phyloP scores from a whole-genome alignment of 116 monocot species.

The Cymodocea nodosa region DNA sequence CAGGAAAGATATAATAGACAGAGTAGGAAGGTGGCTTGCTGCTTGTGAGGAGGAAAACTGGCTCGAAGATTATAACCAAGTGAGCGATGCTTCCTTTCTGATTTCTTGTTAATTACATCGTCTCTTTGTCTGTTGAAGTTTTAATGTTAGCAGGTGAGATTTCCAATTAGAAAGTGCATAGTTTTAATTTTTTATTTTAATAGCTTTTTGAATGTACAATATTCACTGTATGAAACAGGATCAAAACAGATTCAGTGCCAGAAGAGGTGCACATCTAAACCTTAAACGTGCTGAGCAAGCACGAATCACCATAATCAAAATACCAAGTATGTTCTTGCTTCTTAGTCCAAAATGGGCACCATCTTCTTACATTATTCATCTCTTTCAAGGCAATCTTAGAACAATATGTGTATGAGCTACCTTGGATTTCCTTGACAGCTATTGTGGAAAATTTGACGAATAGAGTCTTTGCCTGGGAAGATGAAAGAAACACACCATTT shows the following conservation, averaged over 20 bases:
- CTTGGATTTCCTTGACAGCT: conserved; percentile 15
- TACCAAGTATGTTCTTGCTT: conserved; percentile 55
- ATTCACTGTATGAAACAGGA: conserved; percentile 26
- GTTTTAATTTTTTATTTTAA: too few relatives aligned
- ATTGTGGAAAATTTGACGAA: conserved; percentile 51
- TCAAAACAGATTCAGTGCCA: conserved; percentile 69
- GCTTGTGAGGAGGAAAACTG: conserved; percentile 94
- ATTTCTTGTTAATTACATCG: too few relatives aligned
- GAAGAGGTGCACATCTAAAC: conserved; percentile 77
- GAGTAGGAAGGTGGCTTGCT: conserved; percentile 76
- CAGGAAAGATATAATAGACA: conserved; percentile 84
- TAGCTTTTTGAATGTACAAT: too few relatives aligned
- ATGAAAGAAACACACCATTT: conserved; percentile 47
- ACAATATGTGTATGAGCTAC: neutral
- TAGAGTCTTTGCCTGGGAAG: conserved; percentile 64
- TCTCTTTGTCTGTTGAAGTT: too few relatives aligned
- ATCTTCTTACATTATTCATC: neutral
- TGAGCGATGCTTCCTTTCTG: neutral
- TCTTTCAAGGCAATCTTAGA: too few relatives aligned
- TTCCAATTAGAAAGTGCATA: too few relatives aligned
- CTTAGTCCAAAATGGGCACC: neutral
- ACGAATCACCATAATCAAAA: conserved; percentile 67
- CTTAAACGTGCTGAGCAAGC: conserved; percentile 83
- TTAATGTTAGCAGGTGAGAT: too few relatives aligned
- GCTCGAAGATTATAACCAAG: conserved; percentile 77